These are phyloP conservation scores for Herpetomonas muscarum DNA, from an alignment of 208 protist species.

Conservation along the genomic window DNA sequence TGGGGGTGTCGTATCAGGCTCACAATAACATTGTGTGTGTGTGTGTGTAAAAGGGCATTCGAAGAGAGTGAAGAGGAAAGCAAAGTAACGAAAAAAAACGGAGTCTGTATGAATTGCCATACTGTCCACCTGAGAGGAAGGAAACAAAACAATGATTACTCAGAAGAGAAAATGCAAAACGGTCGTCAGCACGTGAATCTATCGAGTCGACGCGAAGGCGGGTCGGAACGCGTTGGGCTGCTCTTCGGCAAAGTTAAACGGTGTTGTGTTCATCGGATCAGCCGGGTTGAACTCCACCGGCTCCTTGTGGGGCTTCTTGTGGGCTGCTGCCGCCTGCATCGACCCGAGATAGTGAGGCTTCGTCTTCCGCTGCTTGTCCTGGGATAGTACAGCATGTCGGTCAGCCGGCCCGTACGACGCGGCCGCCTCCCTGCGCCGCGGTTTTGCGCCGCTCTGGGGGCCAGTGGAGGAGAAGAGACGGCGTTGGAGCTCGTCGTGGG, in stretches of 20 bases:
- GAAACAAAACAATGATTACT: too few species aligned
- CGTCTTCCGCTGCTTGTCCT: too few species aligned
- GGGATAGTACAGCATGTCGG: too few species aligned
- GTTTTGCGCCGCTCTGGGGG: neutral
- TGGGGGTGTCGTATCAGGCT: too few species aligned
- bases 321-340: too few species aligned
- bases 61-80: neutral
- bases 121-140: too few species aligned
- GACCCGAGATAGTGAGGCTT: too few species aligned
- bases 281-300: constrained; percentile 11
- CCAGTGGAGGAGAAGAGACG: neutral
- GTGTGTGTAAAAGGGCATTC: neutral
- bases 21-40: neutral
- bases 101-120: too few species aligned
- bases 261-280: constrained; percentile 9
- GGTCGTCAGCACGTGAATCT: too few species aligned
- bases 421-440: too few species aligned
- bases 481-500: constrained; percentile 1
- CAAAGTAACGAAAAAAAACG: neutral
- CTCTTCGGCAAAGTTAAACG: constrained; percentile 4
- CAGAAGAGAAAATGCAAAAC: too few species aligned
- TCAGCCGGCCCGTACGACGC: too few species aligned
- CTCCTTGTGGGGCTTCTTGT: neutral
- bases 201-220: neutral
- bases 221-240: constrained; percentile 1